Base-by-base conservation (phyloP, 305 asterid genomes). In the Coffea humblotiana region DNA sequence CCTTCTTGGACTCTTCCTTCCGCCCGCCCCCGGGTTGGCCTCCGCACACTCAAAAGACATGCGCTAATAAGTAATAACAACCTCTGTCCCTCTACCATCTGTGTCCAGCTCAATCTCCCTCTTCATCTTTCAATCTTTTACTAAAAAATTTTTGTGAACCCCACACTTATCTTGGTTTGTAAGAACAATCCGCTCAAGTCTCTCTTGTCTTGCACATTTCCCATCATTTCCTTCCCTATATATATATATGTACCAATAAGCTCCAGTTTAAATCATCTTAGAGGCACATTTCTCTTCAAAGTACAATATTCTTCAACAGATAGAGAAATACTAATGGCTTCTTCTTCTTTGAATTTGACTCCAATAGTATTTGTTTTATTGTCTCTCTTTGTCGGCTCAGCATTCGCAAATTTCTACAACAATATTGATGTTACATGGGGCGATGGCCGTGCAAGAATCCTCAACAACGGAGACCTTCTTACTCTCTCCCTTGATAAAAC, bases 371-470 rank as follows among this genome's bases (percentile, higher is more conserved):
- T 1, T 14, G 35, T 32, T 1, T 6, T 32, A 8, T 18, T 66
- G 1, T 29, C 72, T 67, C 23, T 67, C 18, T 43, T 12, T 37
- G 3, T 23, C 19, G 19, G 71, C 86, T 23, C 79, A 71, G 4
- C 43, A 32, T 2, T 67, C n/a, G 78, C 40, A 49, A 84, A 85
- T 61, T 78, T 86, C 76, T 13, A 86, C 47, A 74, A 82, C 68
- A 89, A 89, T 37, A 70, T 87, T 16, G 89, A 87, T 32, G 43
- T 89, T 0, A 87, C 88, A 7, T 89, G 90, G 90, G 90, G 90
- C n/a, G 88, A 87, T 18, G 91, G 88, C 40, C 85, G 86, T 1
- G 89, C 85, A 8, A 76, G 79, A 12, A 84, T 88, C 23, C 79
- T 80, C 77, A 35, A 86, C 49, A 82, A 82, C 14, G 92, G 88